A percentile compares a stretch with the other conserved stretches of the same genome.
phyloP scores from a whole-genome alignment of 2,329 filamentous ascomycete genomes.

The Stenocarpella maydis region DNA sequence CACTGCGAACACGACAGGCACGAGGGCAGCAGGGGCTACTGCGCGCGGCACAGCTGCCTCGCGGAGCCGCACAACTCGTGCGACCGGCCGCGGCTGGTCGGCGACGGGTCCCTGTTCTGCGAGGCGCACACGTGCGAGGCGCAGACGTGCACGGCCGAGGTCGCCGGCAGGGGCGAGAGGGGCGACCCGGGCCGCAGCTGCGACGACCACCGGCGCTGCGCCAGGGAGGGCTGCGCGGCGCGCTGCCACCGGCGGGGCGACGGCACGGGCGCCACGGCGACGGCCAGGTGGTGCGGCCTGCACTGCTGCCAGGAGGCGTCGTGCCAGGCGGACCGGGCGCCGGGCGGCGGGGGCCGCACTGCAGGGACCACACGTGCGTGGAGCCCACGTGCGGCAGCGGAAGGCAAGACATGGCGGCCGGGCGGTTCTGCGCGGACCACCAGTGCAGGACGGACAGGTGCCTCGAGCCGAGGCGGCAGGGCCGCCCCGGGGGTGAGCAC shows the following conservation, averaged over 20 bases:
- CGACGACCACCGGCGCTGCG: constrained; percentile 34
- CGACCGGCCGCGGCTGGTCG: constrained; percentile 19
- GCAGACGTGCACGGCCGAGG: constrained; percentile 31
- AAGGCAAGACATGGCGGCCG: constrained; percentile 5
- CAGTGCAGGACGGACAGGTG: constrained; percentile 26
- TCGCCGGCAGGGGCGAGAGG: constrained; percentile 23
- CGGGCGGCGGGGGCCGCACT: neutral
- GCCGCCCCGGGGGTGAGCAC: constrained; percentile 4
- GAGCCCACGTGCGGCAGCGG: constrained; percentile 27
- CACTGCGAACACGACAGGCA: constrained; percentile 33
- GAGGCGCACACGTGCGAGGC: constrained; percentile 37
- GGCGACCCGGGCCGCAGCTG: constrained; percentile 31
- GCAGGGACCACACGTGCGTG: constrained; percentile 23
- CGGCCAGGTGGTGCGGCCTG: constrained; percentile 31
- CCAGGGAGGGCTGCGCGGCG: constrained; percentile 27
- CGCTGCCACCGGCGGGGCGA: constrained; percentile 33
- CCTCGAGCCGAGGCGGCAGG: constrained; percentile 29
- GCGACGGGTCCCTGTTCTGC: constrained; percentile 33
- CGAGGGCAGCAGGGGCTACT: constrained; percentile 29
- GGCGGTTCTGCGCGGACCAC: constrained; percentile 27
- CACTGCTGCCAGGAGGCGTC: constrained; percentile 35
- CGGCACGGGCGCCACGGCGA: constrained; percentile 25
- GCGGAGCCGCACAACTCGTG: constrained; percentile 27
- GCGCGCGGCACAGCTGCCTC: constrained; percentile 35
- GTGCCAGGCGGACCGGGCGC: constrained; percentile 22